Conservation (phyloP, 805 yeast genomes). For the Yamadazyma kitorensis region DNA sequence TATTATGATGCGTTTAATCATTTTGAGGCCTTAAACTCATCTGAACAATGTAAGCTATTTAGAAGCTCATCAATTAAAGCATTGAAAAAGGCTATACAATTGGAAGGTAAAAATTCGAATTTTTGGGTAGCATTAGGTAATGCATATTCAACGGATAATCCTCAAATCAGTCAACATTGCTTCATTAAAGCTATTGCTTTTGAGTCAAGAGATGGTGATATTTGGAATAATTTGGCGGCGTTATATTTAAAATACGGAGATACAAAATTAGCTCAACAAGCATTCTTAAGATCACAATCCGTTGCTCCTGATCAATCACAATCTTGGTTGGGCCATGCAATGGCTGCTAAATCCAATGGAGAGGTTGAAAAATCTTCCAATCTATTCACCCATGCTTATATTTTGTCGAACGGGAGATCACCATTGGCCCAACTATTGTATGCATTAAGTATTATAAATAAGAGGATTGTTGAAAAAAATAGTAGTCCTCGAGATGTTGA, state of each 20-base stretch:
- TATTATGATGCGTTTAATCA: slow-evolving; percentile 44
- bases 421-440: slow-evolving; percentile 69
- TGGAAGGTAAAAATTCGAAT: slow-evolving; percentile 66
- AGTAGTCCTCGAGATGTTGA: slow-evolving; percentile 54
- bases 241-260: slow-evolving; percentile 71
- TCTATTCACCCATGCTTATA: slow-evolving; percentile 74
- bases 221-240: slow-evolving; percentile 83
- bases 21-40: slow-evolving; percentile 6
- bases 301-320: slow-evolving; percentile 71
- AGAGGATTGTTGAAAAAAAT: slow-evolving; percentile 33
- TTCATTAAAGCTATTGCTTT: slow-evolving; percentile 77
- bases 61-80: slow-evolving; percentile 53
- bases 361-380: slow-evolving; percentile 48
- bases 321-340: slow-evolving; percentile 87
- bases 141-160: slow-evolving; percentile 60
- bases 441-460: slow-evolving; percentile 55
- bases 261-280: slow-evolving; percentile 64
- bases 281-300: slow-evolving; percentile 73
- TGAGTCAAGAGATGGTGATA: slow-evolving; percentile 60
- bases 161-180: slow-evolving; percentile 87
- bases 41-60: too few relatives aligned
- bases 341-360: slow-evolving; percentile 52
- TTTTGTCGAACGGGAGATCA: slow-evolving; percentile 70
- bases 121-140: slow-evolving; percentile 86
- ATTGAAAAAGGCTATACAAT: slow-evolving; percentile 64